phyloP scores from a whole-genome alignment of 768 basidiomycete genomes.

The Mycena galericulata region DNA sequence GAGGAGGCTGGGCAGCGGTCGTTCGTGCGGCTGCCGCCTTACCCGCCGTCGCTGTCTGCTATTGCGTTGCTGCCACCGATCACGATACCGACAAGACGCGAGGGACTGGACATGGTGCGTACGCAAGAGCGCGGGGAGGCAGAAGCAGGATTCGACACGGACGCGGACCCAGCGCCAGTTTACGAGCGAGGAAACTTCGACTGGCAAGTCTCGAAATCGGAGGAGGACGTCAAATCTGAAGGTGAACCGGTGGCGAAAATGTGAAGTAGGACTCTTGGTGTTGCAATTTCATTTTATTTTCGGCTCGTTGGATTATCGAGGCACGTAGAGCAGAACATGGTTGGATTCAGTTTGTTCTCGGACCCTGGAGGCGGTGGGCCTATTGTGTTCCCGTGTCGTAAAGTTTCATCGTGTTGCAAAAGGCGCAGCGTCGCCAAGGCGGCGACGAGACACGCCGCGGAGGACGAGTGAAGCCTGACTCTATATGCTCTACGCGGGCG shows the following conservation, averaged over 20 bases:
- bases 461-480: no score
- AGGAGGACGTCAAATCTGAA: conserved; percentile 7
- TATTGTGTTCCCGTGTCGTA: no score
- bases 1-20: conserved; percentile 25
- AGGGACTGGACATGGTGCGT: neutral
- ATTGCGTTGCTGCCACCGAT: conserved; percentile 26
- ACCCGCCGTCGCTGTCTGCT: conserved; percentile 35
- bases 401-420: no score
- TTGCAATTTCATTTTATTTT: neutral
- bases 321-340: no score
- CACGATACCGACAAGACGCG: conserved; percentile 17
- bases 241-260: neutral
- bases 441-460: no score
- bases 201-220: neutral
- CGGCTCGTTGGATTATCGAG: neutral
- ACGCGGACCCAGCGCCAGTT: conserved; percentile 25
- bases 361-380: no score
- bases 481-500: no score
- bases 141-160: neutral
- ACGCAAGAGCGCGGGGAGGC: neutral
- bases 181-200: conserved; percentile 25
- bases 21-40: conserved; percentile 31
- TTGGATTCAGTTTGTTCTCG: no score
- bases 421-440: no score
- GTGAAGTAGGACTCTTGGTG: conserved; percentile 7